phyloP scores from a whole-genome alignment of 1,284 basidiomycete species.

The Pascua guehoae region DNA sequence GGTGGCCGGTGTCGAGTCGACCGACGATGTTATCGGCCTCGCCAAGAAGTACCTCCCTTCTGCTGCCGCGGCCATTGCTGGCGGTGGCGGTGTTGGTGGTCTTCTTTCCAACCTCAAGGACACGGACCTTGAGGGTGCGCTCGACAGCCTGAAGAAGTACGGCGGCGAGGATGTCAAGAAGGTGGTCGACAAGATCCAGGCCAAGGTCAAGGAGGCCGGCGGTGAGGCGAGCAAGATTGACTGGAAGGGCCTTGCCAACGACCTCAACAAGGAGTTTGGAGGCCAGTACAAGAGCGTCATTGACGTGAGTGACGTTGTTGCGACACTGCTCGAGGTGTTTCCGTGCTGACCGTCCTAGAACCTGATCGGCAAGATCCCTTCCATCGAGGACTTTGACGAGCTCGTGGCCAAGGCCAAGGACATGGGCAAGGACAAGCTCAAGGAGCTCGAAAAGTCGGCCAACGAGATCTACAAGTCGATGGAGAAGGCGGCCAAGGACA shows the following conservation, averaged over 20 bases:
- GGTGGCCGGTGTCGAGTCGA: neutral
- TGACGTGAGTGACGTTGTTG: conserved; percentile 26
- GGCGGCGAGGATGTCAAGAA: conserved; percentile 45
- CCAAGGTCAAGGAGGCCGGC: conserved; percentile 39
- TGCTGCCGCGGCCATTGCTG: conserved; percentile 20
- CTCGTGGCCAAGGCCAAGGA: conserved; percentile 40
- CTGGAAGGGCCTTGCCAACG: conserved; percentile 39
- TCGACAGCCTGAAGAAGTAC: conserved; percentile 44
- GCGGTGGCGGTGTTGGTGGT: conserved; percentile 22
- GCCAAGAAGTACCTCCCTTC: conserved; percentile 37
- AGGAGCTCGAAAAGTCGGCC: conserved; percentile 41
- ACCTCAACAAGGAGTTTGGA: conserved; percentile 41
- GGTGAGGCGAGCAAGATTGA: conserved; percentile 42
- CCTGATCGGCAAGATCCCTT: conserved; percentile 39
- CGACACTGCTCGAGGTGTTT: neutral
- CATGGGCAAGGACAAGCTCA: conserved; percentile 38
- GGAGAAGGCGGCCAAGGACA: conserved; percentile 42
- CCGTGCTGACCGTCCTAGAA: conserved; percentile 14
- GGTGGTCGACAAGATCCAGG: conserved; percentile 41
- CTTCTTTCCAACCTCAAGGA: conserved; percentile 41
- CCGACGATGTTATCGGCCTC: conserved; percentile 8
- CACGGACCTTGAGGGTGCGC: conserved; percentile 35
- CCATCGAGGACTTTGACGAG: conserved; percentile 36
- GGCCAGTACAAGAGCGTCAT: conserved; percentile 35
- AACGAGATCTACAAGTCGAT: conserved; percentile 40